phyloP scores from a whole-genome alignment of 2,329 filamentous ascomycete species.

The Fusarium temperatum region DNA sequence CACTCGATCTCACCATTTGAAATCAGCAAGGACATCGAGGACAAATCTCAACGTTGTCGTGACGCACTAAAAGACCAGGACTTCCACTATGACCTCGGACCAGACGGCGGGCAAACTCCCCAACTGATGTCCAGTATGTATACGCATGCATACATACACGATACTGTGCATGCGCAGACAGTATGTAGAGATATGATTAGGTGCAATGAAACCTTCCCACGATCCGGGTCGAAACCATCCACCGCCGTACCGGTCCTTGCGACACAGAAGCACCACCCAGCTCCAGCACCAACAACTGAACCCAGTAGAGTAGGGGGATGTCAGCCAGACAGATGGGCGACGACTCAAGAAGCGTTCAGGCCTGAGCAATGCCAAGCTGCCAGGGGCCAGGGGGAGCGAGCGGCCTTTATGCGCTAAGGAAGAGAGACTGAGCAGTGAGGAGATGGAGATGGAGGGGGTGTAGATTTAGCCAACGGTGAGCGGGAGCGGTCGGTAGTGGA shows the following conservation, averaged over 20 bases:
- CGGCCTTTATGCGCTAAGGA: not conserved
- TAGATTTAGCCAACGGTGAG: constrained; percentile 32
- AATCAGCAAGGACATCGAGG: constrained; percentile 1
- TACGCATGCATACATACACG: not conserved
- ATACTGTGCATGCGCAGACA: not conserved
- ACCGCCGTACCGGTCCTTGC: constrained; percentile 18
- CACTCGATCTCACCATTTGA: not conserved
- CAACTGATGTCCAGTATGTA: not conserved
- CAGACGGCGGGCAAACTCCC: constrained; percentile 7
- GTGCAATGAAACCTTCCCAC: constrained; percentile 30
- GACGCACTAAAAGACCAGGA: constrained; percentile 12
- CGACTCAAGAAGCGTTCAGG: not conserved
- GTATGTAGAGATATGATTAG: constrained; percentile 29
- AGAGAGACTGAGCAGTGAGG: not conserved
- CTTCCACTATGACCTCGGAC: constrained; percentile 20
- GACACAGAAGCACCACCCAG: not conserved
- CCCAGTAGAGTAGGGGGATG: not conserved
- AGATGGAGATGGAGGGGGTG: constrained; percentile 5
- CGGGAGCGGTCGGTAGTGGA: constrained; percentile 35
- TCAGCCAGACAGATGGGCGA: not conserved
- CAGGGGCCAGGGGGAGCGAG: not conserved
- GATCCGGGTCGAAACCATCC: constrained; percentile 27
- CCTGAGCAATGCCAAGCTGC: not conserved
- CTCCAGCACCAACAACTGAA: not conserved
- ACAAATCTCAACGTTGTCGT: constrained; percentile 4